Evolutionary conservation across 176 grass and related monocot species (phyloP), one percentile per base, ranked within the genome.

Genomic region (Cocos nucifera): DNA sequence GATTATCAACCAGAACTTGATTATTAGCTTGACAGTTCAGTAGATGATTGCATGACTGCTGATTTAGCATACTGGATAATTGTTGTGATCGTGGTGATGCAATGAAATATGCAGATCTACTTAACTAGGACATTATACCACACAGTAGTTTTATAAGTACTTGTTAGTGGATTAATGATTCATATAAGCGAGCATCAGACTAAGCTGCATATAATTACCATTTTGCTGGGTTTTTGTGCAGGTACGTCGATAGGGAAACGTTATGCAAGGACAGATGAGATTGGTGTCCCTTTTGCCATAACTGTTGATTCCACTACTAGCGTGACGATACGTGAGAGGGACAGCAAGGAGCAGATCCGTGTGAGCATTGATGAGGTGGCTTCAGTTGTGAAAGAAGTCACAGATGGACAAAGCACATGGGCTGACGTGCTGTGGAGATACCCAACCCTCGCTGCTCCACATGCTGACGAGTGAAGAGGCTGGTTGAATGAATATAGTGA

Each of bases 361-460:
- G 72, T 87, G 0, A 76, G 86, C n/a, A 80, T 96, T 0, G 78
- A 76, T 21, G 83, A 90, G 77, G 91, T 90, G 51, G 86, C 80
- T 50, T 84, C 58, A 1, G 77, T 90, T 15, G 77, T 90, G 60
- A 96, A 96, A 59, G 79, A 78, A 67, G 71, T 87, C 28, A 83
- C 58, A 0, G 83, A 96, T 6, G 83, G 91, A 23, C 67, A 86
- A 57, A 87, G 26, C 26, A 27, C 26, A 27, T 95, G 90, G 90
- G 90, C 79, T 0, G 86, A 95, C 63, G 79, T 95, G 72, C 75
- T 89, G 90, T 84, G 90, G 90, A 79, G 77, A 59, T 95, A 77
- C 68, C 90, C 90, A 9, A 49, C 80, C 15, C 82, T 83, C 58
- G 69, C 70, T 0, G 6, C 69, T 21, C 61, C 77, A 0, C 6